Percentiles rank a stretch among this genome's conserved stretches.
phyloP scores from a whole-genome alignment of 495 filamentous ascomycete genomes.

The Tuber microsphaerosporum region DNA sequence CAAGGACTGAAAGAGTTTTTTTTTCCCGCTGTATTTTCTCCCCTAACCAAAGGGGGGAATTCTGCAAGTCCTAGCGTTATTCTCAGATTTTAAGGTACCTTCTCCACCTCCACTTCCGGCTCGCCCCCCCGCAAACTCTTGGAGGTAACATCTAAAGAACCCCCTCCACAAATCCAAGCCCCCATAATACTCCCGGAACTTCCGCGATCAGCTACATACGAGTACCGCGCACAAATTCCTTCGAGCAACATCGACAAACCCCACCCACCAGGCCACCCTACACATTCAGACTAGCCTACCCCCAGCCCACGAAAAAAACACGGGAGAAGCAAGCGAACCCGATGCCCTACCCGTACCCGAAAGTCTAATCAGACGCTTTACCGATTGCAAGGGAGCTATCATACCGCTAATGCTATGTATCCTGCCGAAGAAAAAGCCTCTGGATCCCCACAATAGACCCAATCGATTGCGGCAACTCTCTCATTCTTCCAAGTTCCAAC shows the following conservation, averaged over 20 bases:
- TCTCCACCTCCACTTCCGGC: background rate
- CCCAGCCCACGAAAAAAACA: background rate
- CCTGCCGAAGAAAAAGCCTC: background rate
- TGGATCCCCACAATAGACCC: background rate
- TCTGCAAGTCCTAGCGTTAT: too few relatives aligned
- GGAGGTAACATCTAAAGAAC: background rate
- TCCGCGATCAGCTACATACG: background rate
- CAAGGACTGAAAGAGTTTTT: too few relatives aligned
- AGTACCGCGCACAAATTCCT: background rate
- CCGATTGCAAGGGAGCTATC: background rate
- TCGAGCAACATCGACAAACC: background rate
- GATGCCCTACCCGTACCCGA: background rate
- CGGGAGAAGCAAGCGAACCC: background rate
- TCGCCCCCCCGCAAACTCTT: background rate
- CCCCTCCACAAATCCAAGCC: background rate
- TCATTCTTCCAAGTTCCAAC: background rate
- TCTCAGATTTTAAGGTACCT: background rate
- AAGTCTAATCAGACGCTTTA: background rate
- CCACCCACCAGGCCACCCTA: background rate
- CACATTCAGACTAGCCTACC: background rate
- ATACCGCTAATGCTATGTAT: background rate
- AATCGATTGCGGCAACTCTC: background rate
- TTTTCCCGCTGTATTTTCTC: too few relatives aligned
- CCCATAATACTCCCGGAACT: background rate
- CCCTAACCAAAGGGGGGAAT: too few relatives aligned